These are phyloP conservation scores for Pyrenochaeta sp. DNA, from an alignment of 2,329 filamentous ascomycete genomes.

Conservation along the genomic window DNA sequence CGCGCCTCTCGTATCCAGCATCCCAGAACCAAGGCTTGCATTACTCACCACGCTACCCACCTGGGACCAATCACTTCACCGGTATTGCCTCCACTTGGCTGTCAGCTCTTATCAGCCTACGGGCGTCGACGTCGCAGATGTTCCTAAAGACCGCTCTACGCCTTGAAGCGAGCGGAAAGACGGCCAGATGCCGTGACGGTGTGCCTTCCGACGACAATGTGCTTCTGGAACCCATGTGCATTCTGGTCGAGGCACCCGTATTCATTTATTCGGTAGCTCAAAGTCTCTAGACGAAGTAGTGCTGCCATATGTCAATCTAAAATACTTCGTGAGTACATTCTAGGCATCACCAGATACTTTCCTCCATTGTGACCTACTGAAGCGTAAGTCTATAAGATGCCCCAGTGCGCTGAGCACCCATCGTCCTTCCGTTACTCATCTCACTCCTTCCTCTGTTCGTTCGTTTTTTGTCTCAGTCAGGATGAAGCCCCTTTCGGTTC, in stretches of 20 bases:
- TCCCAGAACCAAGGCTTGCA: constrained; percentile 7
- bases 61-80: constrained; percentile 22
- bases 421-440: background rate
- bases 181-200: constrained; percentile 9
- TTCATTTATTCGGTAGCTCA: constrained; percentile 23
- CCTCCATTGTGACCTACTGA: background rate
- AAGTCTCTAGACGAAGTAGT: background rate
- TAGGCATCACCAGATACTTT: constrained; percentile 1
- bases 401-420: background rate
- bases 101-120: constrained; percentile 29
- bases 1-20: constrained; percentile 24
- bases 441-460: background rate
- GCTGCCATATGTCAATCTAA: constrained; percentile 8
- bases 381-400: constrained; percentile 2
- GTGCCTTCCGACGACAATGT: constrained; percentile 1
- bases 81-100: constrained; percentile 15
- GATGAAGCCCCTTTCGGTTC: constrained; percentile 17
- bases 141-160: constrained; percentile 1
- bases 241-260: constrained; percentile 14
- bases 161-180: constrained; percentile 18
- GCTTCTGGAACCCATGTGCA: constrained; percentile 10
- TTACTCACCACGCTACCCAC: constrained; percentile 7
- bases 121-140: constrained; percentile 1
- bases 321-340: constrained; percentile 8
- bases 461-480: background rate